Conservation (phyloP, 2,329 filamentous ascomycete species). For the Monilinia vaccinii-corymbosi region DNA sequence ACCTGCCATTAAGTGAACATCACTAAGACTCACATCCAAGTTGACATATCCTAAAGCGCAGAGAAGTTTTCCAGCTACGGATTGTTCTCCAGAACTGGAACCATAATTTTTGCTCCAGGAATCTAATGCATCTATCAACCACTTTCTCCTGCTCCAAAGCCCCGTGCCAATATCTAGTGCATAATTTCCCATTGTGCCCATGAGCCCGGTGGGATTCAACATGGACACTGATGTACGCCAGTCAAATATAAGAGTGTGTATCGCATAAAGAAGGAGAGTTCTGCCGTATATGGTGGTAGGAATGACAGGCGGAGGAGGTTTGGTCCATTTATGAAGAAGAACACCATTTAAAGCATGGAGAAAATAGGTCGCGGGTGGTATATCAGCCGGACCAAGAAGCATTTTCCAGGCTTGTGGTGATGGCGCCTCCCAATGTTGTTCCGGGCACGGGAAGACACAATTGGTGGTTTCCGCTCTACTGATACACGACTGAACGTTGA, state of each 20-base stretch:
- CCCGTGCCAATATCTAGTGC: constrained; percentile 23
- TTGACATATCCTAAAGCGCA: constrained; percentile 22
- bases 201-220: constrained; percentile 25
- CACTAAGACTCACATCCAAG: constrained; percentile 22
- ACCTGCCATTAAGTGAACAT: constrained; percentile 26
- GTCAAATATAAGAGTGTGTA: constrained; percentile 27
- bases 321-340: constrained; percentile 24
- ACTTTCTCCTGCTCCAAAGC: constrained; percentile 13
- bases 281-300: constrained; percentile 22
- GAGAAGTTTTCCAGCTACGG: constrained; percentile 17
- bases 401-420: constrained; percentile 20
- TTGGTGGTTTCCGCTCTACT: constrained; percentile 27
- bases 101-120: constrained; percentile 23
- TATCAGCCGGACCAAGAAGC: constrained; percentile 17
- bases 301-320: constrained; percentile 22
- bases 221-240: constrained; percentile 25
- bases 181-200: constrained; percentile 21
- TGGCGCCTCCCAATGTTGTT: constrained; percentile 23
- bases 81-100: background rate
- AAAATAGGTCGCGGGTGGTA: constrained; percentile 21
- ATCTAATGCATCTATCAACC: constrained; percentile 24
- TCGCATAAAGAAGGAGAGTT: constrained; percentile 23
- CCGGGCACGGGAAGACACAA: constrained; percentile 24
- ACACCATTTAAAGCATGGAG: constrained; percentile 25
- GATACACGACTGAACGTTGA: constrained; percentile 26